Base-by-base conservation (phyloP, 306 rosid genomes). In the Glycine tomentella region DNA sequence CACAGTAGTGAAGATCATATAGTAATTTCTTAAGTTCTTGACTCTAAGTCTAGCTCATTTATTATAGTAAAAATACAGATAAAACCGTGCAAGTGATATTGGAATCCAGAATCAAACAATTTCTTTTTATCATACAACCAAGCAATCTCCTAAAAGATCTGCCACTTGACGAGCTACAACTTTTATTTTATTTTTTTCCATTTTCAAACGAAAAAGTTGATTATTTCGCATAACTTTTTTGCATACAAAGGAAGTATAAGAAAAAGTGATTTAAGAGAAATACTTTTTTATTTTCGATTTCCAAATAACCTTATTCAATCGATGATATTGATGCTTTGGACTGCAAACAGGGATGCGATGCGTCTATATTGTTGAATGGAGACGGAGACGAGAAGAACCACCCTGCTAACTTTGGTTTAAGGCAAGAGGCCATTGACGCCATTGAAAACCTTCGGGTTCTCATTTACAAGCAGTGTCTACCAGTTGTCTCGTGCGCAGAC, bases 271-370 rank as follows among this genome's bases (percentile, higher is more conserved):
- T 1, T 34, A 34, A 34, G 38, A 34, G 38, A 34, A 34, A 20
- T 20, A 20, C 2, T 34, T 34, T 34, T 34, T 3, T 34, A 3
- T 34, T 34, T 34, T 34, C 4, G 2, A 34, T 34, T 34, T 34
- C 38, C 38, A 34, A 34, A 4, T 34, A 51, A 51, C 56, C 5
- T 51, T 51, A 51, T 51, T 51, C 6, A 51, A n/a, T 3, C 13
- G 31, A 44, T 44, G 69, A 4, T 56, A 25, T 25, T 25, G 31
- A 25, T 25, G 69, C 6, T 40, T 13, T 58, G 69, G 14, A 42
- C 15, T 13, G 31, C 31, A 25, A 25, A 36, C 83, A 89, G 92
- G 92, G 94, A 40, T 92, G 97, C 10, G 96, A 91, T 61, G 93
- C 68, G 0, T 88, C 93, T 1, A 84, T 89, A 31, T 53, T 88